A percentile compares a stretch with the other conserved stretches of the same genome.
Conservation (phyloP, 345 rosid genomes). For the Eucalyptus melliodora region DNA sequence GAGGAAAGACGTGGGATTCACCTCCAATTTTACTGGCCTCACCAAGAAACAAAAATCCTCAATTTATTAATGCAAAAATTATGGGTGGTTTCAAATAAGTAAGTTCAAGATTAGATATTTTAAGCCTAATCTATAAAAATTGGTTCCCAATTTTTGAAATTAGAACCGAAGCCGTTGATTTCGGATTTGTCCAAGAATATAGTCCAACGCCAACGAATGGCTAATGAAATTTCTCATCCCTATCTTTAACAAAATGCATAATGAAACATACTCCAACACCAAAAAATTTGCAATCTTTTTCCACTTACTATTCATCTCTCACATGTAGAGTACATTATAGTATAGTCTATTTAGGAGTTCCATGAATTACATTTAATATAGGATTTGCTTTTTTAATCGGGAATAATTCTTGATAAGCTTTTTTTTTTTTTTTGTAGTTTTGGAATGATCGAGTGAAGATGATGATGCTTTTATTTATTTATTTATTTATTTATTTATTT, state of each 20-base stretch:
- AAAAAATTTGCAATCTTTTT: background rate
- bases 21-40: background rate
- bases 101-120: background rate
- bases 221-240: background rate
- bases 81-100: background rate
- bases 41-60: background rate
- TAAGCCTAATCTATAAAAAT: background rate
- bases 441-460: background rate
- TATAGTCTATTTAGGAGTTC: background rate
- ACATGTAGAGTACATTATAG: background rate
- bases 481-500: background rate
- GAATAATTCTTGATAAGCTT: background rate
- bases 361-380: background rate
- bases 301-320: background rate
- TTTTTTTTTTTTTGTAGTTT: background rate
- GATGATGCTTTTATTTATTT: background rate
- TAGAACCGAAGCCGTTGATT: fast-evolving
- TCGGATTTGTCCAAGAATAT: fast-evolving
- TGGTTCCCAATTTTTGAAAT: fast-evolving
- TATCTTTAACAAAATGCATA: background rate
- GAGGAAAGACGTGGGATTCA: background rate
- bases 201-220: background rate
- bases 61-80: background rate
- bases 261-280: background rate
- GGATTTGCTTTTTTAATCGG: background rate